phyloP scores from a whole-genome alignment of 192 early-diverging fungal genomes.

The Coemansia sp. region DNA sequence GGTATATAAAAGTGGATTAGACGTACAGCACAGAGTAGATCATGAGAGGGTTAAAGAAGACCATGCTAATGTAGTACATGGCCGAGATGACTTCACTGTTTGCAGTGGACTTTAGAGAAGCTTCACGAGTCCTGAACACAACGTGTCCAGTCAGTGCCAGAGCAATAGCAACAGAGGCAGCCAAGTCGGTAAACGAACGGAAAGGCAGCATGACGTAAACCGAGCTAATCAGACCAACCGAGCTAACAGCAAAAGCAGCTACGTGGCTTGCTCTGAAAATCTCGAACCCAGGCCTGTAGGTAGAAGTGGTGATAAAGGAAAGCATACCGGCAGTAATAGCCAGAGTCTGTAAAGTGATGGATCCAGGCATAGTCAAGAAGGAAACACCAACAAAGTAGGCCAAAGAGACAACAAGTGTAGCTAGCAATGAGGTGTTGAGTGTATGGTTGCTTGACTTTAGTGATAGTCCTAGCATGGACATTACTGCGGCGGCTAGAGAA shows the following conservation, averaged over 20 bases:
- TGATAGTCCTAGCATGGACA: constrained; percentile 9
- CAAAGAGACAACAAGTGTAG: neutral
- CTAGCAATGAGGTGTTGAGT: neutral
- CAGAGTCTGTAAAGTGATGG: constrained; percentile 7
- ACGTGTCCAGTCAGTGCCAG: neutral
- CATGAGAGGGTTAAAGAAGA: constrained; percentile 6
- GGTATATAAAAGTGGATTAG: neutral
- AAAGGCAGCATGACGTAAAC: constrained; percentile 1
- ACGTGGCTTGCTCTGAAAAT: neutral
- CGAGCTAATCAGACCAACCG: constrained; percentile 2
- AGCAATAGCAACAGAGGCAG: neutral
- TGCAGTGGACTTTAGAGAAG: neutral
- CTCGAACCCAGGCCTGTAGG: neutral
- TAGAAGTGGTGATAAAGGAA: neutral
- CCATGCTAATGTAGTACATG: neutral
- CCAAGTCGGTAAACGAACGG: neutral
- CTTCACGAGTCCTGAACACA: neutral
- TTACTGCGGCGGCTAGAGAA: neutral
- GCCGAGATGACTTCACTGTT: constrained; percentile 1
- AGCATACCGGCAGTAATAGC: constrained; percentile 3
- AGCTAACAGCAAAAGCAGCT: neutral
- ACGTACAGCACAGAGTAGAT: neutral
- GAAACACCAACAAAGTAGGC: constrained; percentile 5
- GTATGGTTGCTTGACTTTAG: neutral
- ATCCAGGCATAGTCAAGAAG: neutral